Evolutionary conservation across 208 protist genomes (phyloP).

Genomic region (Acanthamoeba royreba): DNA sequence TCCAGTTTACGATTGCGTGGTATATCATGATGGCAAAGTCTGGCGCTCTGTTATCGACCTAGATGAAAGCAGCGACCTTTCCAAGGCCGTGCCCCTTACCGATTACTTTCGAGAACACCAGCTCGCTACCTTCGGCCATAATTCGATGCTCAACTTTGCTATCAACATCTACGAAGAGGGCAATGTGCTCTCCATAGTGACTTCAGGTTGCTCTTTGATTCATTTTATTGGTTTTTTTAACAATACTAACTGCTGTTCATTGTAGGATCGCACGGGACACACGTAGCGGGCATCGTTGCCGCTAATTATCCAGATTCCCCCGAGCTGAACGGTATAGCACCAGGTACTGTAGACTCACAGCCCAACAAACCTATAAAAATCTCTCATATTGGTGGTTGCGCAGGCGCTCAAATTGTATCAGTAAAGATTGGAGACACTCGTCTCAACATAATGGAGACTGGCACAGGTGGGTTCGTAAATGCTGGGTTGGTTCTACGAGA

Average conservation of each 20-base stretch:
- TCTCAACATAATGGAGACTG: slow-evolving; percentile 65
- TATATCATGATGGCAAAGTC: slow-evolving; percentile 49
- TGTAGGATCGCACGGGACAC: slow-evolving; percentile 75
- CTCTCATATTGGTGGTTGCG: neutral
- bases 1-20: slow-evolving; percentile 59
- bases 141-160: slow-evolving; percentile 57
- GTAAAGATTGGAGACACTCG: slow-evolving; percentile 79
- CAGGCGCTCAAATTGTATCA: slow-evolving; percentile 69
- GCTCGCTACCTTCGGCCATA: slow-evolving; percentile 7
- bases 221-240: neutral
- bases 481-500: neutral
- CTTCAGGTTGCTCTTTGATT: neutral
- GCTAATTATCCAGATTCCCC: slow-evolving; percentile 70
- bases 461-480: neutral
- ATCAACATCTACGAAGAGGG: slow-evolving; percentile 77
- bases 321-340: slow-evolving; percentile 74
- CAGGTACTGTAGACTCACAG: neutral
- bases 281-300: slow-evolving; percentile 77
- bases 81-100: neutral
- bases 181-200: slow-evolving; percentile 69
- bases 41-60: slow-evolving; percentile 64
- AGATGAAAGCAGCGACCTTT: slow-evolving; percentile 53
- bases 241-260: neutral
- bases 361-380: neutral
- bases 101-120: slow-evolving; percentile 24